Conservation (phyloP, 108 stramenopile genomes). For the Aureococcus anophagefferens region DNA sequence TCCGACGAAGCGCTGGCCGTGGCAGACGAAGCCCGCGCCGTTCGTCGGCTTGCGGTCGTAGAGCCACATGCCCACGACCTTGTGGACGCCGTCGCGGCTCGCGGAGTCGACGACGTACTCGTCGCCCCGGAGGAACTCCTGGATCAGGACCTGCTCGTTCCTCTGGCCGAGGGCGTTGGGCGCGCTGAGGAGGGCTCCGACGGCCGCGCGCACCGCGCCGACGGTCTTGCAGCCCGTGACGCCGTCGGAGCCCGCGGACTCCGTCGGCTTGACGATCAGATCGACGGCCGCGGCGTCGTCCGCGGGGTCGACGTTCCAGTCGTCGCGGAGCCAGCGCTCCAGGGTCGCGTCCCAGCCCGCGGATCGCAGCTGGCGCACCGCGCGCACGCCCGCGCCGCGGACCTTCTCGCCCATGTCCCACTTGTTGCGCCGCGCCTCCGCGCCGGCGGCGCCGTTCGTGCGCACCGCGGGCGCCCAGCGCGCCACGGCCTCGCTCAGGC, state of each 20-base stretch:
- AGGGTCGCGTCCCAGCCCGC: too few species aligned
- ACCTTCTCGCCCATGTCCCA: too few species aligned
- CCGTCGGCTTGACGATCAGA: constrained; percentile 83
- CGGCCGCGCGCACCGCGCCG: constrained; percentile 31
- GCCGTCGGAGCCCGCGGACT: constrained; percentile 74
- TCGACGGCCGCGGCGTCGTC: too few species aligned
- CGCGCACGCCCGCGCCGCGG: too few species aligned
- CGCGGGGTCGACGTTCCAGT: too few species aligned
- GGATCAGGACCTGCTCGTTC: constrained; percentile 62
- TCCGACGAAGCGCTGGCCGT: constrained; percentile 25
- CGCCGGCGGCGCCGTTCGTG: too few species aligned
- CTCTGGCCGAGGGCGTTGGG: constrained; percentile 31
- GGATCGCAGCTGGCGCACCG: too few species aligned
- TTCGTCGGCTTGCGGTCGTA: constrained; percentile 80
- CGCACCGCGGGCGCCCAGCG: too few species aligned
- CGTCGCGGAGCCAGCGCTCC: too few species aligned
- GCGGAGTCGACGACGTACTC: constrained; percentile 86
- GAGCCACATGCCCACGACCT: constrained; percentile 78
- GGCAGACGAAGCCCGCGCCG: constrained; percentile 33
- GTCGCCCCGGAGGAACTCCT: constrained; percentile 72
- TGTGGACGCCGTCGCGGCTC: constrained; percentile 70
- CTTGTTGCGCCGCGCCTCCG: too few species aligned
- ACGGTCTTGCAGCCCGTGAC: constrained; percentile 38
- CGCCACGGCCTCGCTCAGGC: constrained; percentile 55
- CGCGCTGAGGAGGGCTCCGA: constrained; percentile 30